These are phyloP conservation scores for Boletus subcaerulescens DNA, from an alignment of 768 basidiomycete genomes.

Conservation along the genomic window DNA sequence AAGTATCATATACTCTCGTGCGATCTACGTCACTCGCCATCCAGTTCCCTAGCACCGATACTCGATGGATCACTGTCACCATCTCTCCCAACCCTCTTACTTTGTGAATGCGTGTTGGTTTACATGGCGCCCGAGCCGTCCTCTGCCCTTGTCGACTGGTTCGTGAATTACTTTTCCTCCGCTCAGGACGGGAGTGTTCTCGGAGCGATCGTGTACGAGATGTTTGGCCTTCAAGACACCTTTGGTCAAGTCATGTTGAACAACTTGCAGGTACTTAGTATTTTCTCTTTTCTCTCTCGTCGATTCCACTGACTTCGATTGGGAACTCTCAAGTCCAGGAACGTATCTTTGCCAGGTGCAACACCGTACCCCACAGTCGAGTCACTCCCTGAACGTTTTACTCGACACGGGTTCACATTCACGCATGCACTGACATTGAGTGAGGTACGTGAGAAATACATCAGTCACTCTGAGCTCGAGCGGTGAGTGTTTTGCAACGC, in stretches of 20 bases:
- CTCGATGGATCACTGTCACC: conserved; percentile 50
- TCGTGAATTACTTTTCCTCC: conserved; percentile 49
- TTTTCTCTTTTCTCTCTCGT: neutral
- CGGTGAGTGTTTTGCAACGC: conserved; percentile 36
- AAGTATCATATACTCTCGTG: conserved; percentile 60
- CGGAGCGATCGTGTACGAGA: conserved; percentile 75
- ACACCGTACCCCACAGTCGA: conserved; percentile 55
- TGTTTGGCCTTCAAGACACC: conserved; percentile 82
- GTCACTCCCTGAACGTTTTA: conserved; percentile 57
- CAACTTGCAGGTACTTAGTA: conserved; percentile 75
- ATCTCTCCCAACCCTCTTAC: conserved; percentile 66
- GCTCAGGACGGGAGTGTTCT: conserved; percentile 24
- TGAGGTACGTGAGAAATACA: conserved; percentile 43
- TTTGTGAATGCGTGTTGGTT: conserved; percentile 89
- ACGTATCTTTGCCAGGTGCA: conserved; percentile 72
- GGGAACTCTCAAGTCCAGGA: conserved; percentile 50
- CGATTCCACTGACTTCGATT: no score
- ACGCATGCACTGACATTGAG: conserved; percentile 7
- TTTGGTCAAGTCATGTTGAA: conserved; percentile 93
- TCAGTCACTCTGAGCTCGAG: conserved; percentile 44
- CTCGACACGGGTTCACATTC: conserved; percentile 48
- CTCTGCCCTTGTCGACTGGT: conserved; percentile 67
- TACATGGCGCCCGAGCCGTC: conserved; percentile 71
- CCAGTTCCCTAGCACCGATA: conserved; percentile 42
- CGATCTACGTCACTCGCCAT: conserved; percentile 67